Evolutionary conservation across 495 filamentous ascomycete species (phyloP), one percentile per base, ranked within the genome.

Genomic region (Tuber umbilicatum): DNA sequence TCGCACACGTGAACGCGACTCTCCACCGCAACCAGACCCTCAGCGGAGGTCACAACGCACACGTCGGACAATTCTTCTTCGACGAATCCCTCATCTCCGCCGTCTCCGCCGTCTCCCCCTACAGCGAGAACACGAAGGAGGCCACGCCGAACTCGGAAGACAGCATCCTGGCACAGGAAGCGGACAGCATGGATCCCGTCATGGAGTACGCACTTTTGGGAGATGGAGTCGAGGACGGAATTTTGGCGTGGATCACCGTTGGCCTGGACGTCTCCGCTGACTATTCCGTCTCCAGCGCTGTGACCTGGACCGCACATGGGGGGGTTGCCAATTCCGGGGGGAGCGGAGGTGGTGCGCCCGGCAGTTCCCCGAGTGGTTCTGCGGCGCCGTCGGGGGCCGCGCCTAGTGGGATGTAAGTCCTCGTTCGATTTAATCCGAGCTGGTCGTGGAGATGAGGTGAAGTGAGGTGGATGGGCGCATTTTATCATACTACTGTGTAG

Each of bases 41-140:
- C 86, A 84, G 81, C 19, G 86, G 85, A 43, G 88, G 87, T 5
- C 77, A 76, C 40, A 86, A 88, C 31, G 83, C 86, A 3, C 87
- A 91, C 82, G 83, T 90, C 70, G 89, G 89, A 35, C 89, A 91
- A 81, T 70, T 90, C 64, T 91, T 89, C 87, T 91, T 87, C 77
- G 87, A 89, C 81, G 85, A 89, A 78, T 81, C 84, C 42, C 85
- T 91, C 7, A 84, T 86, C 74, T 73, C 79, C 69, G 76, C 78
- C 9, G 86, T 87, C 71, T 86, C 90, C 76, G 78, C 82, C 47
- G 81, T 81, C 1, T 71, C 80, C 23, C 89, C 89, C 0, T 91
- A 91, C 83, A 85, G 79, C 76, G 85, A 78, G 72, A 91, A 90
- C 84, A 87, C 83, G n/a, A 83, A 87, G 74, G 75, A 76, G 21